Evolutionary conservation across 2,329 filamentous ascomycete genomes (phyloP), one percentile per base, ranked within the genome.

Genomic region (Paraconiothyrium brasiliense): DNA sequence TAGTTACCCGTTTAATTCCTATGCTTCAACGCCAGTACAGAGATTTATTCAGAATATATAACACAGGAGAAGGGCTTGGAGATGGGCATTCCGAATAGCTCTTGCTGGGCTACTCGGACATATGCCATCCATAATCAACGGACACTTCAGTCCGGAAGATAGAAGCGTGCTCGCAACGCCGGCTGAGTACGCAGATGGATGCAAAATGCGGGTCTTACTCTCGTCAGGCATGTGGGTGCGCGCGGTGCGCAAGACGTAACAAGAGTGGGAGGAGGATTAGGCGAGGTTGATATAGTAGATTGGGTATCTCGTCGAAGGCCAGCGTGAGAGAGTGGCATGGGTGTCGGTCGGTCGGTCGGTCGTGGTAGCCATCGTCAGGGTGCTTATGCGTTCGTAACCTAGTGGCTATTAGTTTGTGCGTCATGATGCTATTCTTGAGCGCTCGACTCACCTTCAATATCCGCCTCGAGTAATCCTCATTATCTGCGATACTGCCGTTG

Each of bases 401-500:
- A 64, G 50, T 32, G 20, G 61, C 71, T 67, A 59, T 64, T 60
- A 69, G 63, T 56, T 16, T 57, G 54, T 54, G 47, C 11, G 35
- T 44, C 22, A 11, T 41, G 30, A 16, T n/a, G 47, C 22, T 16
- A 22, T 22, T 20, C 47, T 52, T 27, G 34, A 8, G 37, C 35
- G 34, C 13, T 20, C 7, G 51, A 58, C 87, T 68, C 86, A 97
- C 94, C 89, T 96, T 92, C 76, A 98, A 87, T 80, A 98, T 97
- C 82, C 92, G 91, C 82, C 94, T 89, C 65, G 94, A 97, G 82
- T 97, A 98, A 79, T 98, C 94, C 81, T 97, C 89, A 81, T 97
- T 96, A 79, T 98, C 94, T 56, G 94, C 94, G 79, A 98, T 97
- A 80, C 94, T 97, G 70, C 94, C 94, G 74, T 95, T 92, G 81